Base-by-base conservation (phyloP, 83 land plant genomes). In the Diphasiastrum complanatum region DNA sequence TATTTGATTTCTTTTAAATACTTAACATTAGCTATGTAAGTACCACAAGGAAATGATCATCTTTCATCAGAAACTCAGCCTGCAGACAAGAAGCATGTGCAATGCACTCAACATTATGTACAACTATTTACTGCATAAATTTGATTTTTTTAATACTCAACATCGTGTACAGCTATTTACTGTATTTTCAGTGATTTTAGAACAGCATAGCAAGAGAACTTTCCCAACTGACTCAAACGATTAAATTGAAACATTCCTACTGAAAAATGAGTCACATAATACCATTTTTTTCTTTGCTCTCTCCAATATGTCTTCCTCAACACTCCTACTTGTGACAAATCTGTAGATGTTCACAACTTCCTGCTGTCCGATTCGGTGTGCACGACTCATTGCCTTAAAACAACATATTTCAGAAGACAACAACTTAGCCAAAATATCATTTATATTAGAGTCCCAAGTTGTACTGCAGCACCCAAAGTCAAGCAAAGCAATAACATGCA, bases 311-410 rank as follows among this genome's bases (percentile, higher is more conserved):
- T 95, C 93, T 65, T 95, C 99, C 78, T 95, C 99, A 16, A 95
- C 97, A 73, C 97, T 95, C 56, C 72, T 82, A 74, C 99, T 89
- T 33, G 88, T 95, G 32, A 95, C 99, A 77, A 95, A 95, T n/a
- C 99, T 75, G 47, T 95, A 95, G 20, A 95, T 86, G 75, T 95
- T 95, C 49, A 95, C 99, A 27, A 89, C 96, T 22, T 92, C 98
- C 60, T 79, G 92, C 64, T 89, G 99, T n/a, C 97, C 99, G 47
- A 95, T 95, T 58, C 99, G 81, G 71, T 95, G 97, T 47, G 99
- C 99, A 54, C 97, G 85, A 70, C 97, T 95, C 97, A 95, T 95
- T 63, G 99, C 99, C 97, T 95, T 57, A 30, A 34, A 28, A n/a
- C 48, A 6, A 51, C 60, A 69, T 41, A 25, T 55, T 38, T 23